Evolutionary conservation across 306 rosid genomes (phyloP).

Genomic region (Cucurbita pepo): DNA sequence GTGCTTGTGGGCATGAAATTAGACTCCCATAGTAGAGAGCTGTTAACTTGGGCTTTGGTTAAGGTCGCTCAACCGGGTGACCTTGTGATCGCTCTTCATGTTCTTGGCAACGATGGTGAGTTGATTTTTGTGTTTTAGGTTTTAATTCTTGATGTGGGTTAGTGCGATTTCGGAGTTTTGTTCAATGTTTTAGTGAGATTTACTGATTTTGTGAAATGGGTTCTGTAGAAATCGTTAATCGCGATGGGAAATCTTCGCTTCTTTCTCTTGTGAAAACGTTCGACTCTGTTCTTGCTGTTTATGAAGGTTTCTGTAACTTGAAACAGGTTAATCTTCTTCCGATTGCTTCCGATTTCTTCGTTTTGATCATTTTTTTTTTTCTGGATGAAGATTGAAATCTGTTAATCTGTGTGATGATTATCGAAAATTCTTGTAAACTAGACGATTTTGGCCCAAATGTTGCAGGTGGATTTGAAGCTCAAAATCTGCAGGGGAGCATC

Average conservation of each 20-base stretch:
- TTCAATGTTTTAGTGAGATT: neutral
- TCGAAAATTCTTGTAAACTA: neutral
- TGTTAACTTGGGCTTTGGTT: constrained; percentile 90
- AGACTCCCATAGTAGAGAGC: constrained; percentile 66
- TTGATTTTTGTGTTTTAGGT: neutral
- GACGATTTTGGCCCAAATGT: constrained; percentile 6
- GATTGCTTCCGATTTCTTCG: neutral
- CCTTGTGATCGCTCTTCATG: constrained; percentile 71
- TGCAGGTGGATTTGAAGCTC: constrained; percentile 85
- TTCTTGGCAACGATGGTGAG: constrained; percentile 61
- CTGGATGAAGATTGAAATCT: neutral
- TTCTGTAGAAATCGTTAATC: constrained; percentile 50
- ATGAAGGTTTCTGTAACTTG: constrained; percentile 92
- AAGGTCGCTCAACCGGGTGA: constrained; percentile 86
- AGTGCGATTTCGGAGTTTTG: neutral
- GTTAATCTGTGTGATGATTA: neutral
- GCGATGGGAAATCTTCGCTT: constrained; percentile 67
- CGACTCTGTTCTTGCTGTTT: constrained; percentile 85
- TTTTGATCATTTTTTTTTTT: neutral
- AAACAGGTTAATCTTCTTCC: constrained; percentile 51
- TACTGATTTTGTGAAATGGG: constrained; percentile 16
- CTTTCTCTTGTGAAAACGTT: constrained; percentile 83
- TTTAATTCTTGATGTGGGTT: neutral
- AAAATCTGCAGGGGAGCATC: constrained; percentile 78
- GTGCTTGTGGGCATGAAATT: constrained; percentile 77